Percentiles rank a stretch among this genome's conserved stretches.
Conservation (phyloP, 176 grass and related monocot genomes). For the barley (Hordeum vulgare) region DNA sequence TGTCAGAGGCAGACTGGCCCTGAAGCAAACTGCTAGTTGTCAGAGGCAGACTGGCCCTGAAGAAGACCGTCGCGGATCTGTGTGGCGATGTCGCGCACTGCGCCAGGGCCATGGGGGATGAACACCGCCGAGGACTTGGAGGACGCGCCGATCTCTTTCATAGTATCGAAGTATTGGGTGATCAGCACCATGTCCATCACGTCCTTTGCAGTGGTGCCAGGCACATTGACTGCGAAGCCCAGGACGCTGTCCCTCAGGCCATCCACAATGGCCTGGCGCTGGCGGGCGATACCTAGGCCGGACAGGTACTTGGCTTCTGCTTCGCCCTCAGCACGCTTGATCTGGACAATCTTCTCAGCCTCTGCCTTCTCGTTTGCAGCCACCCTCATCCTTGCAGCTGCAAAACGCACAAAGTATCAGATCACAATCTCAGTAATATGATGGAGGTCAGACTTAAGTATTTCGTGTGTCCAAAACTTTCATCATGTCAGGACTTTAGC, state of each 20-base stretch:
- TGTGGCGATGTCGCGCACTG: conserved; percentile 55
- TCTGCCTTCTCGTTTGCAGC: conserved; percentile 84
- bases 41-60: conserved; percentile 23
- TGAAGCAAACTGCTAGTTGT: conserved; percentile 36
- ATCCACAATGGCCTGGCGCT: conserved; percentile 77
- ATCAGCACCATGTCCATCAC: conserved; percentile 96
- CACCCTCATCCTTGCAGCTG: conserved; percentile 70
- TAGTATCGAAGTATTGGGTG: conserved; percentile 83
- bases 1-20: background rate
- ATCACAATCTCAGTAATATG: background rate
- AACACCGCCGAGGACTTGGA: conserved; percentile 73
- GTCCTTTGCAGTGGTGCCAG: conserved; percentile 76
- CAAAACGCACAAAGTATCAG: background rate
- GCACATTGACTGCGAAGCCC: conserved; percentile 68
- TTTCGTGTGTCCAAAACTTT: background rate
- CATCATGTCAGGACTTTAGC: background rate
- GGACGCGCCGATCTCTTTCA: conserved; percentile 74
- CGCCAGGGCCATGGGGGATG: conserved; percentile 72
- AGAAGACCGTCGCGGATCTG: conserved; percentile 82
- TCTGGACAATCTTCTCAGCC: conserved; percentile 90
- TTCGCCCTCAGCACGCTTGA: conserved; percentile 76
- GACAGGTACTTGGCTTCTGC: conserved; percentile 79
- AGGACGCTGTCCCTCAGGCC: conserved; percentile 78
- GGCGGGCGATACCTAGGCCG: conserved; percentile 65
- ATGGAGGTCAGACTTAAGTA: background rate